A percentile compares a stretch with the other conserved stretches of the same genome.
Evolutionary conservation across 2,329 filamentous ascomycete species (phyloP).

Genomic region (Diplodia corticola): DNA sequence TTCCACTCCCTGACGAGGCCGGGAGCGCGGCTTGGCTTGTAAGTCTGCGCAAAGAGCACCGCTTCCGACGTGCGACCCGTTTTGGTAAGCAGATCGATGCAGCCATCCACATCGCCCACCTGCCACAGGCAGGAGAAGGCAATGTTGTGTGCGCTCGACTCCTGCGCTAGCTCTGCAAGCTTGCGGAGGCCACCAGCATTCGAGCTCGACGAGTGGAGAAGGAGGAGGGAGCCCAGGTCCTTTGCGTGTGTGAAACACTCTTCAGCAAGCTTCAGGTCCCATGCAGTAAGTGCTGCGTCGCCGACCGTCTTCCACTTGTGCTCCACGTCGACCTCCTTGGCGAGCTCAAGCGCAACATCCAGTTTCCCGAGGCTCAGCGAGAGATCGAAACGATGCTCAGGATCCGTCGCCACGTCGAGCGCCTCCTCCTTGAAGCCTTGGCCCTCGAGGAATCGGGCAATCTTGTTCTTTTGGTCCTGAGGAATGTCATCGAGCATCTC

Average conservation of each 20-base stretch:
- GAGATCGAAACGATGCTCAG: slow-evolving; percentile 95
- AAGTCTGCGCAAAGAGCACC: slow-evolving; percentile 90
- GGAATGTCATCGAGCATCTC: slow-evolving; percentile 84
- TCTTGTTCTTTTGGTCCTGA: slow-evolving; percentile 94
- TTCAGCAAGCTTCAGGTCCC: slow-evolving; percentile 84
- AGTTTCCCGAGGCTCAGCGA: slow-evolving; percentile 80
- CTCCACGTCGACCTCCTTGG: slow-evolving; percentile 79
- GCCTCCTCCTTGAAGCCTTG: slow-evolving; percentile 97
- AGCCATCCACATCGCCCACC: slow-evolving; percentile 76
- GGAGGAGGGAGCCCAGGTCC: slow-evolving; percentile 83
- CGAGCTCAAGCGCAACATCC: slow-evolving; percentile 81
- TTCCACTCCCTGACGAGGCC: slow-evolving; percentile 79
- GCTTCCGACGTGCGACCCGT: slow-evolving; percentile 83
- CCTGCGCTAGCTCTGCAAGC: slow-evolving; percentile 73
- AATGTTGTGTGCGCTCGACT: slow-evolving; percentile 82
- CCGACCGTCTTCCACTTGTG: slow-evolving; percentile 99
- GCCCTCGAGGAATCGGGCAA: slow-evolving; percentile 93
- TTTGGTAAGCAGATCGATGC: slow-evolving; percentile 74
- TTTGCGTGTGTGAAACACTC: slow-evolving; percentile 92
- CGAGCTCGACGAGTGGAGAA: slow-evolving; percentile 84
- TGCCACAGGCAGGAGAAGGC: slow-evolving; percentile 91
- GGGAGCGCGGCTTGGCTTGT: slow-evolving; percentile 76
- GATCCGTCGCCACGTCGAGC: slow-evolving; percentile 88
- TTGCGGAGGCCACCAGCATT: slow-evolving; percentile 72
- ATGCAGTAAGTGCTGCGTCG: slow-evolving; percentile 80